These are phyloP conservation scores for Silene latifolia DNA, from an alignment of 148 eudicot species.

Conservation along the genomic window DNA sequence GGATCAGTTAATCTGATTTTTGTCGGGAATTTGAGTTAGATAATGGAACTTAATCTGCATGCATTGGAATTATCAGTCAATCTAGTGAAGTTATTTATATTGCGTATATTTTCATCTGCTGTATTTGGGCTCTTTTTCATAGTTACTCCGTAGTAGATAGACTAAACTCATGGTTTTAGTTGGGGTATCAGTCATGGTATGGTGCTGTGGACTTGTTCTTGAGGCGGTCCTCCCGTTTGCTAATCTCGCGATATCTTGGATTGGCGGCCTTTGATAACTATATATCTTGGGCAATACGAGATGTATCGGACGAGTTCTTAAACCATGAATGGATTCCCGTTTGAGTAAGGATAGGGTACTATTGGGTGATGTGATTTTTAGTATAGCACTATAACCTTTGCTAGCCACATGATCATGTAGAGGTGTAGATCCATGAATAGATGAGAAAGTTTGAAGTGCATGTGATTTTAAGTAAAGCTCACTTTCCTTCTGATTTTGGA, in stretches of 20 bases:
- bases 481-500: too few species aligned
- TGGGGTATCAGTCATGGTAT: too few species aligned
- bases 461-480: background rate
- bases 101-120: background rate
- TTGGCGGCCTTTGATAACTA: too few species aligned
- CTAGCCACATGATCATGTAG: background rate
- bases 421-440: background rate
- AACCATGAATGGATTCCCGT: too few species aligned
- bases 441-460: constrained; percentile 2
- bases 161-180: too few species aligned
- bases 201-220: too few species aligned
- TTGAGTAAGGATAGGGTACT: too few species aligned
- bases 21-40: background rate
- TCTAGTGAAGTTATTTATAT: background rate
- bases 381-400: background rate
- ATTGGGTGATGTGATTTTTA: background rate
- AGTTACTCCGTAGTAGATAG: too few species aligned
- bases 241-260: too few species aligned
- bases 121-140: background rate
- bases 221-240: too few species aligned
- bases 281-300: background rate
- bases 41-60: background rate
- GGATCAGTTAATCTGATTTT: background rate
- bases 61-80: background rate
- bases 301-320: background rate